These are phyloP conservation scores for Biscogniauxia marginata DNA, from an alignment of 2,329 filamentous ascomycete species.

Conservation along the genomic window DNA sequence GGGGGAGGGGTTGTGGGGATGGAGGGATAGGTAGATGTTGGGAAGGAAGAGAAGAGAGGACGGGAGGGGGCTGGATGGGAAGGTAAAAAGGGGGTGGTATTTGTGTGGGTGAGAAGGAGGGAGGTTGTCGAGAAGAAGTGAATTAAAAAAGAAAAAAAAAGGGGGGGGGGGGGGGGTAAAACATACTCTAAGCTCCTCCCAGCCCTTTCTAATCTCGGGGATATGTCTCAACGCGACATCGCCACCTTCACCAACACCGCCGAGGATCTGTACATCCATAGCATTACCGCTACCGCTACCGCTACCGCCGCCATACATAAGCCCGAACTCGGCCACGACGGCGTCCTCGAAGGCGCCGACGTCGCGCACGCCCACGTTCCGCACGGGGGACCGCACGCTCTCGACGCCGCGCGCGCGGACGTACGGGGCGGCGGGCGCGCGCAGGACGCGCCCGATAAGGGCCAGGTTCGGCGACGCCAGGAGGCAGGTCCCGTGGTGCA, in stretches of 20 bases:
- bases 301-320: constrained; percentile 60
- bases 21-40: too few relatives aligned
- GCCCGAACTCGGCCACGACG: constrained; percentile 63
- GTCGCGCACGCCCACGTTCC: constrained; percentile 66
- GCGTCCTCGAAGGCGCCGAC: constrained; percentile 47
- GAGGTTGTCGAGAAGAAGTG: constrained; percentile 32
- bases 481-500: constrained; percentile 93
- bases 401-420: constrained; percentile 84
- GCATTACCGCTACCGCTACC: too few relatives aligned
- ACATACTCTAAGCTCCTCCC: constrained; percentile 60
- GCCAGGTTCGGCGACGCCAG: constrained; percentile 73
- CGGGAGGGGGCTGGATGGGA: neutral
- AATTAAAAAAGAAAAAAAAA: constrained; percentile 3
- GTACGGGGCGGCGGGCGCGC: constrained; percentile 73
- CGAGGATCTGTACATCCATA: constrained; percentile 11
- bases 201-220: constrained; percentile 59
- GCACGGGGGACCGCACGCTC: constrained; percentile 82
- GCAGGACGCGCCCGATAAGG: constrained; percentile 67
- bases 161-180: neutral
- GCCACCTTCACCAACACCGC: constrained; percentile 26
- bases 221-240: constrained; percentile 46
- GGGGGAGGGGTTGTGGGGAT: neutral
- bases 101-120: neutral
- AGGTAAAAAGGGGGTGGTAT: constrained; percentile 29
- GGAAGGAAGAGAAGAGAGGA: neutral